phyloP scores from a whole-genome alignment of 495 filamentous ascomycete genomes.

The Jackrogersella multiformis region DNA sequence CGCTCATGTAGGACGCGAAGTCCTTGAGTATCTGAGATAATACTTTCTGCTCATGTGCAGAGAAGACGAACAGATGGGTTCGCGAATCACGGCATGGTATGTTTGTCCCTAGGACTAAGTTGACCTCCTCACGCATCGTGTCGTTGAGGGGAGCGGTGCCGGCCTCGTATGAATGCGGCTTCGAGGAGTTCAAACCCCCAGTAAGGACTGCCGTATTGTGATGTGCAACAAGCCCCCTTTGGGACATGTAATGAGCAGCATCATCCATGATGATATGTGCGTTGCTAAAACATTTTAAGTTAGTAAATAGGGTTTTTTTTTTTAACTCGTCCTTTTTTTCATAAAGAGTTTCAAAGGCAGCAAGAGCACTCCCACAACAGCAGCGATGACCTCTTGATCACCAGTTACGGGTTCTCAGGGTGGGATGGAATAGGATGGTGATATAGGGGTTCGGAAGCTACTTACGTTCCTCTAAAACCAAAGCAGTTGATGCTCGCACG shows the following conservation, averaged over 20 bases:
- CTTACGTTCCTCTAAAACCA: constrained; percentile 38
- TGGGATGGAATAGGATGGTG: not conserved
- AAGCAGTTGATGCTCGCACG: constrained; percentile 38
- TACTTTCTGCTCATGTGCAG: constrained; percentile 41
- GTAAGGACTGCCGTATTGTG: constrained; percentile 10
- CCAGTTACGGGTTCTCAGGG: not conserved
- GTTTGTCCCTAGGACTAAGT: not conserved
- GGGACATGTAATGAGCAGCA: constrained; percentile 22
- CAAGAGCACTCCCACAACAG: too few species aligned
- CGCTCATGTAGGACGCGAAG: constrained; percentile 22
- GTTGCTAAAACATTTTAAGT: constrained; percentile 15
- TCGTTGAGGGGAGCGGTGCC: not conserved
- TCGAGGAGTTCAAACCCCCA: not conserved
- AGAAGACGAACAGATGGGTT: constrained; percentile 41
- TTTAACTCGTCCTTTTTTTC: too few species aligned
- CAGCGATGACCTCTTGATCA: not conserved
- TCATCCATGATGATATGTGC: constrained; percentile 36
- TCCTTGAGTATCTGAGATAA: constrained; percentile 31
- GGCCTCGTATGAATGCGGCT: too few species aligned
- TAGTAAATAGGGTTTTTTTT: too few species aligned
- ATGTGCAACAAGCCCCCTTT: constrained; percentile 23
- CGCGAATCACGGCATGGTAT: constrained; percentile 12
- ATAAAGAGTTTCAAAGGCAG: too few species aligned
- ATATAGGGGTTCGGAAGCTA: not conserved
- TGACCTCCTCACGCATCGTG: not conserved